Percentiles rank a stretch among this genome's conserved stretches.
Conservation (phyloP, 208 protist genomes). For the Phytomonas francai region DNA sequence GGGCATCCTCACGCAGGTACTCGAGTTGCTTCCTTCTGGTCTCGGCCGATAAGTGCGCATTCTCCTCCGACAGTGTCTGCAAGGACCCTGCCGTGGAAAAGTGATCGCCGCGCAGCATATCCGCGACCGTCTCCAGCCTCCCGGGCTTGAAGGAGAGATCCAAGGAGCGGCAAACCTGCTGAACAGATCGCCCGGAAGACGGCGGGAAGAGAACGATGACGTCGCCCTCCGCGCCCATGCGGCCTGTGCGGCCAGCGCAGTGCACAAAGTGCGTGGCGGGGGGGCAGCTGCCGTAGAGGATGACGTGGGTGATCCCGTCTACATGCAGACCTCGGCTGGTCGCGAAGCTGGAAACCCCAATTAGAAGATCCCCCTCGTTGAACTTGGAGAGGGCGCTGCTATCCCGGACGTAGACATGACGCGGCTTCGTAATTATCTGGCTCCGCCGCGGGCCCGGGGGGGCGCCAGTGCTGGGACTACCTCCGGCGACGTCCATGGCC, state of each 20-base stretch:
- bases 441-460: constrained; percentile 22
- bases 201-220: constrained; percentile 76
- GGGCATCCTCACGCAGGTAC: too few species aligned
- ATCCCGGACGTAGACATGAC: constrained; percentile 72
- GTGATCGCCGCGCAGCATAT: constrained; percentile 20
- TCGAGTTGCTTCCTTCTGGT: too few species aligned
- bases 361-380: constrained; percentile 46
- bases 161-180: constrained; percentile 62
- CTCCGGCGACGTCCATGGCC: not conserved
- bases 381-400: constrained; percentile 57
- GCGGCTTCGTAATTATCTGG: constrained; percentile 31
- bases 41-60: too few species aligned
- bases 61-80: too few species aligned
- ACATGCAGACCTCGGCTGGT: constrained; percentile 80
- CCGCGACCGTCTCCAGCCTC: constrained; percentile 47
- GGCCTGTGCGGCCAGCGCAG: constrained; percentile 81
- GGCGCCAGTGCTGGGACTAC: constrained; percentile 4
- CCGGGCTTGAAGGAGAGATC: constrained; percentile 64
- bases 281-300: constrained; percentile 68
- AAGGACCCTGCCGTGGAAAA: too few species aligned
- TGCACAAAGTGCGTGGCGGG: constrained; percentile 66
- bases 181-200: constrained; percentile 52
- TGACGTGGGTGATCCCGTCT: constrained; percentile 70
- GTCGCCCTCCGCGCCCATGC: constrained; percentile 73
- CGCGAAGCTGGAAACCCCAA: constrained; percentile 56